Percentiles rank a stretch among this genome's conserved stretches.
Evolutionary conservation across 1,139 yeast species (phyloP).

Genomic region (Meyerozyma athensensis): DNA sequence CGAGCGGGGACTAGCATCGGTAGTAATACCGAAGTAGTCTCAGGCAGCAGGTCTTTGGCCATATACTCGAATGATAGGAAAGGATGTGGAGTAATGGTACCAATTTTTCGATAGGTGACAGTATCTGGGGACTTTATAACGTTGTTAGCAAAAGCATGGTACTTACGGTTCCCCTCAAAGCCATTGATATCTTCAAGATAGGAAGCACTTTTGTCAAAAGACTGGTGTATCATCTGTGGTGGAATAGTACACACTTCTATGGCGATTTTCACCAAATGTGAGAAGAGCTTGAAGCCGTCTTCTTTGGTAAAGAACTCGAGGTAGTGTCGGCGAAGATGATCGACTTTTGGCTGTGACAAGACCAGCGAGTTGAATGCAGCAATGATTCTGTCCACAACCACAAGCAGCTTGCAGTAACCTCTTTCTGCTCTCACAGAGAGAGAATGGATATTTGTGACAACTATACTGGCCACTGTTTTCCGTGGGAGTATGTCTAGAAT

Average conservation of each 20-base stretch:
- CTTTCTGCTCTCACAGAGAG: constrained; percentile 16
- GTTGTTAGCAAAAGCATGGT: constrained; percentile 9
- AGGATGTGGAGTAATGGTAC: constrained; percentile 25
- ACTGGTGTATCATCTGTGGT: constrained; percentile 6
- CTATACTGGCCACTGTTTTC: constrained; percentile 16
- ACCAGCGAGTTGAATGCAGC: constrained; percentile 14
- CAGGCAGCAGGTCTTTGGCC: constrained; percentile 12
- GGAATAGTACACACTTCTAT: constrained; percentile 20
- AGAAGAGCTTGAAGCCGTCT: constrained; percentile 19
- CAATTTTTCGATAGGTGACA: constrained; percentile 9
- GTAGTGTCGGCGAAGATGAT: constrained; percentile 9
- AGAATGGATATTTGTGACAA: constrained; percentile 20
- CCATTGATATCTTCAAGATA: neutral
- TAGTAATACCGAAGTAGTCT: constrained; percentile 17
- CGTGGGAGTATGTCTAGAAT: constrained; percentile 17
- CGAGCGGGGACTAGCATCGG: constrained; percentile 41
- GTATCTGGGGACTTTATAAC: constrained; percentile 3
- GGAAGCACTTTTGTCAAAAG: constrained; percentile 1
- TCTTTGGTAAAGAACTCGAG: constrained; percentile 16
- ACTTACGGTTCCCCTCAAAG: neutral
- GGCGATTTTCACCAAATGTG: constrained; percentile 18
- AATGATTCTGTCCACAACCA: constrained; percentile 13
- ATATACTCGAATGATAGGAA: constrained; percentile 17
- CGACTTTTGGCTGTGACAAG: constrained; percentile 10
- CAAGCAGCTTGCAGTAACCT: constrained; percentile 15